Percentiles rank a stretch among this genome's conserved stretches.
phyloP scores from a whole-genome alignment of 345 rosid genomes.

The Populus ilicifolia region DNA sequence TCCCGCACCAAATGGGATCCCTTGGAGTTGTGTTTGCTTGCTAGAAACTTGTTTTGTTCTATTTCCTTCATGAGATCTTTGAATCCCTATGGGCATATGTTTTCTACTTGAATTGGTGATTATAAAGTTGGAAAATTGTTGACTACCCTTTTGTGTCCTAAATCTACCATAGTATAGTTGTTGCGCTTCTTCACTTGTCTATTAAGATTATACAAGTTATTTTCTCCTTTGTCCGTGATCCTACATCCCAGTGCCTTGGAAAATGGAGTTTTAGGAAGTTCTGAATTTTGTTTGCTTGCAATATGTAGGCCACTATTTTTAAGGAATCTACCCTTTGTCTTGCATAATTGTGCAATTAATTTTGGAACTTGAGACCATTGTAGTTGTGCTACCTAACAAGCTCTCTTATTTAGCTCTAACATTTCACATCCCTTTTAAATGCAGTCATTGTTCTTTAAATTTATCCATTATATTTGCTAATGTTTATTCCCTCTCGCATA shows the following conservation, averaged over 20 bases:
- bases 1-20: not conserved
- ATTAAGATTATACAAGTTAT: too few species aligned
- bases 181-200: too few species aligned
- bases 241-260: not conserved
- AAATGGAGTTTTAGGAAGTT: not conserved
- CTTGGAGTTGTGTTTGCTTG: not conserved
- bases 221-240: too few species aligned
- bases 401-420: conserved; percentile 3
- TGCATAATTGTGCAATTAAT: not conserved
- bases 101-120: too few species aligned
- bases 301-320: not conserved
- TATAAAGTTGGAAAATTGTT: too few species aligned
- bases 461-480: conserved; percentile 18
- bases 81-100: too few species aligned
- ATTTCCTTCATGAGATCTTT: too few species aligned
- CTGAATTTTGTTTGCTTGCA: not conserved
- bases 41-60: too few species aligned
- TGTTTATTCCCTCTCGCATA: conserved; percentile 30
- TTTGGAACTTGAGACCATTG: not conserved
- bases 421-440: too few species aligned
- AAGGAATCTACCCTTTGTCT: not conserved
- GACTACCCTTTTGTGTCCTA: too few species aligned
- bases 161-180: too few species aligned
- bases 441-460: not conserved
- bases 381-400: not conserved